phyloP scores from a whole-genome alignment of 2,329 filamentous ascomycete genomes.

The Mollisia scopiformis region DNA sequence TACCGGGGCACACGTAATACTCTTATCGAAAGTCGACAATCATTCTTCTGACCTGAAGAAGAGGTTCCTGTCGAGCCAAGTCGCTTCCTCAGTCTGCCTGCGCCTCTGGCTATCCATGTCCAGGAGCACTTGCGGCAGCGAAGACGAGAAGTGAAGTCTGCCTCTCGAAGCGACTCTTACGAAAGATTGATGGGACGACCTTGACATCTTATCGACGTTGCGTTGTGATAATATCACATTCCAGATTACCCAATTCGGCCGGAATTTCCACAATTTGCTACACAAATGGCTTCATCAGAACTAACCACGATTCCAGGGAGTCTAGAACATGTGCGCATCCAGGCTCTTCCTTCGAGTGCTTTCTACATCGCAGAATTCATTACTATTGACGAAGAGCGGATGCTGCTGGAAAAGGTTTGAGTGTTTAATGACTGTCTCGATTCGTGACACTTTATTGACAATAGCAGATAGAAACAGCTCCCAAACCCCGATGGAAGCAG shows the following conservation, averaged over 20 bases:
- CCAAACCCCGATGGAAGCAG: slow-evolving; percentile 81
- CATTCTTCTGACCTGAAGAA: no score
- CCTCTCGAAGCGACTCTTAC: not conserved
- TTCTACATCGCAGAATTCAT: slow-evolving; percentile 92
- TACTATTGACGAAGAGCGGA: slow-evolving; percentile 70
- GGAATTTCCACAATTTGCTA: slow-evolving; percentile 18
- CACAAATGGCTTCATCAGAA: slow-evolving; percentile 14
- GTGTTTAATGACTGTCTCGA: slow-evolving; percentile 50
- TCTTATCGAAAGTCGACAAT: no score
- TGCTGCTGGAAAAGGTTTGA: slow-evolving; percentile 74
- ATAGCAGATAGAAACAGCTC: slow-evolving; percentile 57
- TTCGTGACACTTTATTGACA: slow-evolving; percentile 7
- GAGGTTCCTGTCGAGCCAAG: no score
- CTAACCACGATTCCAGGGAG: slow-evolving; percentile 31
- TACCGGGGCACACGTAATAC: no score
- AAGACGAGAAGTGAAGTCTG: not conserved
- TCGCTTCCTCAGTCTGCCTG: not conserved
- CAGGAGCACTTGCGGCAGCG: not conserved
- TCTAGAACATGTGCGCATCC: slow-evolving; percentile 56
- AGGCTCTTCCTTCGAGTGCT: slow-evolving; percentile 62
- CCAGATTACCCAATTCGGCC: not conserved
- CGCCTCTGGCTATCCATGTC: not conserved
- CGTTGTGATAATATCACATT: slow-evolving; percentile 1
- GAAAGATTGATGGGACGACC: not conserved
- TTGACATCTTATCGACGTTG: not conserved